Evolutionary conservation across 352 stramenopile genomes (phyloP).

Genomic region (Pythium myriotylum): DNA sequence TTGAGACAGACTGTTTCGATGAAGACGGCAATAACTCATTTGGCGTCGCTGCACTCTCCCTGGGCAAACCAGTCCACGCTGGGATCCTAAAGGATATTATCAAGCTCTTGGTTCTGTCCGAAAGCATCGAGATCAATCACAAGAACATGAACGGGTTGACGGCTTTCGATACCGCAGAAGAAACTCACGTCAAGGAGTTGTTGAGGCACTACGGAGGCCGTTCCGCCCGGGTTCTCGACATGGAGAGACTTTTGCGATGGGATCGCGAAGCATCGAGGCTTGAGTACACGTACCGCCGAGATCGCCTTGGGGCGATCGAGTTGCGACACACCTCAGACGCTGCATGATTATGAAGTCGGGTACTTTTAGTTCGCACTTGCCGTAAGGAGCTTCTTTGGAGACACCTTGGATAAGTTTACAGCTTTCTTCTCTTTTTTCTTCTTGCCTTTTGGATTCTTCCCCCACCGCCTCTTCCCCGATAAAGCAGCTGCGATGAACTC

Average conservation of each 20-base stretch:
- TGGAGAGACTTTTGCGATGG: constrained; percentile 55
- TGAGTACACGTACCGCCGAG: constrained; percentile 47
- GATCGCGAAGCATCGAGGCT: constrained; percentile 50
- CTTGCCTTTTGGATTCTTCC: constrained; percentile 28
- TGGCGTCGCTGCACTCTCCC: constrained; percentile 48
- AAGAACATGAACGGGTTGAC: constrained; percentile 74
- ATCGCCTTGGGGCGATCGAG: constrained; percentile 36
- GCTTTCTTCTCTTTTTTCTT: constrained; percentile 38
- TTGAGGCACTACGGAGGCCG: constrained; percentile 43
- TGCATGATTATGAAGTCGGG: neutral
- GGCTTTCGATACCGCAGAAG: constrained; percentile 56
- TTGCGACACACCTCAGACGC: constrained; percentile 13
- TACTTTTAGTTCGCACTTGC: constrained; percentile 11
- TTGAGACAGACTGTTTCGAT: constrained; percentile 65
- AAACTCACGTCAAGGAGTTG: constrained; percentile 42
- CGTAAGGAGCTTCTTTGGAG: constrained; percentile 57
- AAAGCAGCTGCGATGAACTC: constrained; percentile 41
- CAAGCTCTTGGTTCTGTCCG: constrained; percentile 29
- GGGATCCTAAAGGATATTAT: constrained; percentile 36
- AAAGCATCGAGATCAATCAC: constrained; percentile 63
- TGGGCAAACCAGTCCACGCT: constrained; percentile 25
- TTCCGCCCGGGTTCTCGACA: constrained; percentile 44
- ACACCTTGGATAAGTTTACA: constrained; percentile 28
- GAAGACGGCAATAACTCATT: constrained; percentile 76
- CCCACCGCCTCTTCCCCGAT: constrained; percentile 34